phyloP scores from a whole-genome alignment of 2,329 filamentous ascomycete genomes.

The Zymoseptoria brevis region DNA sequence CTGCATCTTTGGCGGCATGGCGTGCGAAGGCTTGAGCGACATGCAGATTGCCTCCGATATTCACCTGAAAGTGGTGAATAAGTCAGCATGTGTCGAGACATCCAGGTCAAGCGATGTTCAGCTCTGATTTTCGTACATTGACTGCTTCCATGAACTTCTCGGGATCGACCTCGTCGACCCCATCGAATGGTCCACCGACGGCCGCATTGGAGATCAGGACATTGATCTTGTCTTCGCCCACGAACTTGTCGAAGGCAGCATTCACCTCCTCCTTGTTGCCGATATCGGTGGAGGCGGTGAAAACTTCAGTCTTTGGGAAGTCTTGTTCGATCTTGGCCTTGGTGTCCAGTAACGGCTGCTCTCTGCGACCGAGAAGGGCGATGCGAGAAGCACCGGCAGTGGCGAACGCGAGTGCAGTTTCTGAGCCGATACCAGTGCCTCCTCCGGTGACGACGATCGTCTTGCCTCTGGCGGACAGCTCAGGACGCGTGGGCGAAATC shows the following conservation, averaged over 20 bases:
- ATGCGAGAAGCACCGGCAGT: conserved; percentile 39
- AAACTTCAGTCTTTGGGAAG: conserved; percentile 29
- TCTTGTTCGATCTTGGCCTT: conserved; percentile 30
- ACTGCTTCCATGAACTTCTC: conserved; percentile 29
- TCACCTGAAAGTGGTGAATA: not conserved
- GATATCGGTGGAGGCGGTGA: conserved; percentile 25
- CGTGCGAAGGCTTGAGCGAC: conserved; percentile 23
- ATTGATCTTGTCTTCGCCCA: conserved; percentile 28
- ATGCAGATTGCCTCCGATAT: conserved; percentile 22
- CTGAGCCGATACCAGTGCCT: conserved; percentile 40
- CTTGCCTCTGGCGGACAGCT: conserved; percentile 36
- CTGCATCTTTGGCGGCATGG: conserved; percentile 8
- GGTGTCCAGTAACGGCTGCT: conserved; percentile 31
- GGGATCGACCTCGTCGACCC: conserved; percentile 25
- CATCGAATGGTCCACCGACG: conserved; percentile 23
- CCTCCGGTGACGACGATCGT: conserved; percentile 39
- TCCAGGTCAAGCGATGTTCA: not conserved
- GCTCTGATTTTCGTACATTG: not conserved
- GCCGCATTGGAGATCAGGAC: conserved; percentile 35
- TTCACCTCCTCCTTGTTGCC: conserved; percentile 28
- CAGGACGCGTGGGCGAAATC: conserved; percentile 34
- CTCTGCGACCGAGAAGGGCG: conserved; percentile 37
- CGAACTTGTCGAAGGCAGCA: conserved; percentile 28
- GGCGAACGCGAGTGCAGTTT: conserved; percentile 38
- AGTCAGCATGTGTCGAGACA: not conserved